Evolutionary conservation across 495 filamentous ascomycete genomes (phyloP), one percentile per base, ranked within the genome.

Genomic region (Aspergillus wentii): DNA sequence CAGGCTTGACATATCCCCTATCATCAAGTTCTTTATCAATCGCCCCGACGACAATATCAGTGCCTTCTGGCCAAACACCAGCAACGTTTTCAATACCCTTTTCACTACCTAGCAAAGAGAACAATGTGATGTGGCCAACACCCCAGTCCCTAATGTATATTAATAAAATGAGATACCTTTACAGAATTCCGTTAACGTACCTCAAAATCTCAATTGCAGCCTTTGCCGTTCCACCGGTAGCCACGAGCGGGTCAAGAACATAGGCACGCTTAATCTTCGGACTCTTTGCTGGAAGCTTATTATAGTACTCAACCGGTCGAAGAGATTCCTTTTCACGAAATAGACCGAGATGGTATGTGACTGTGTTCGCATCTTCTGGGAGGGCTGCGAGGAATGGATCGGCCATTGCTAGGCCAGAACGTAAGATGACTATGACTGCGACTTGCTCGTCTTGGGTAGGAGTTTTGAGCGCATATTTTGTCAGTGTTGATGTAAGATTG

Each of bases 131-230:
- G 44, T 77, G 76, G 49, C 79, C 72, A 10, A 86, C 79, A 7
- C 89, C 89, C 89, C 89, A 95, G 52, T 95, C 87, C 49, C 57
- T n/a, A n/a, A n/a, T n/a, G n/a, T n/a, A n/a, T n/a, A n/a, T n/a
- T n/a, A n/a, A n/a, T n/a, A n/a, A n/a, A n/a, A n/a, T n/a, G n/a
- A n/a, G n/a, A n/a, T n/a, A n/a, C n/a, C n/a, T n/a, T n/a, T n/a
- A n/a, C n/a, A n/a, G n/a, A n/a, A n/a, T n/a, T n/a, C n/a, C n/a
- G n/a, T n/a, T 25, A 37, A 49, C 46, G 21, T 17, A 55, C 57
- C 69, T 72, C 47, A 95, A 62, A 11, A 86, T 88, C 58, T 88
- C 78, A 48, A 95, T 88, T 10, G 87, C 89, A 1, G 89, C 88
- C 9, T 71, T 80, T 15, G 83, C 80, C 2, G 89, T 95, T 0